A percentile compares a stretch with the other conserved stretches of the same genome.
Evolutionary conservation across 257 asterid species (phyloP).

Genomic region (Gentiana macrophylla): DNA sequence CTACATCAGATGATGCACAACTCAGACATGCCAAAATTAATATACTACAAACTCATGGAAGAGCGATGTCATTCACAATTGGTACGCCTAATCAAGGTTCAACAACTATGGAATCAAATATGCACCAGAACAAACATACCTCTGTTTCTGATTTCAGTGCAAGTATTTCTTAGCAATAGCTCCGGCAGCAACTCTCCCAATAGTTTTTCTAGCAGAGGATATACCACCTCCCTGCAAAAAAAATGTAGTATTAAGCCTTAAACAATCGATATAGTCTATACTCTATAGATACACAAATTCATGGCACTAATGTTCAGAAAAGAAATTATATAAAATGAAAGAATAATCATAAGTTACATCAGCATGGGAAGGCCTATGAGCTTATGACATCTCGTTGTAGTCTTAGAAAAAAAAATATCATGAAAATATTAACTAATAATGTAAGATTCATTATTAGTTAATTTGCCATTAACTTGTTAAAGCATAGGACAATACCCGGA

Average conservation of each 20-base stretch:
- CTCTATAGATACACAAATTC: neutral
- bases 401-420: conserved; percentile 44
- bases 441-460: neutral
- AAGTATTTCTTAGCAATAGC: conserved; percentile 94
- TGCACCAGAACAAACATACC: conserved; percentile 27
- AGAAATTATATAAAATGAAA: neutral
- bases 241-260: conserved; percentile 8
- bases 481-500: conserved; percentile 42
- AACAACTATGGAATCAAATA: too few species aligned
- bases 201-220: conserved; percentile 98
- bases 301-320: neutral
- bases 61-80: neutral
- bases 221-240: conserved; percentile 80
- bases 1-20: neutral
- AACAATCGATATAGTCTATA: conserved; percentile 7
- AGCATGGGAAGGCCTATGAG: conserved; percentile 98
- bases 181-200: conserved; percentile 99
- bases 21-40: too few species aligned
- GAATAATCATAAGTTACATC: conserved; percentile 82
- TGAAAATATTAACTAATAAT: neutral
- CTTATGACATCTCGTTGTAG: conserved; percentile 83
- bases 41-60: neutral
- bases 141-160: conserved; percentile 65
- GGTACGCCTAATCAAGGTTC: too few species aligned
- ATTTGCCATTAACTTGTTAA: conserved; percentile 4